Evolutionary conservation across 2,329 filamentous ascomycete genomes (phyloP), one percentile per base, ranked within the genome.

Genomic region (Phaeosphaeria sp.): DNA sequence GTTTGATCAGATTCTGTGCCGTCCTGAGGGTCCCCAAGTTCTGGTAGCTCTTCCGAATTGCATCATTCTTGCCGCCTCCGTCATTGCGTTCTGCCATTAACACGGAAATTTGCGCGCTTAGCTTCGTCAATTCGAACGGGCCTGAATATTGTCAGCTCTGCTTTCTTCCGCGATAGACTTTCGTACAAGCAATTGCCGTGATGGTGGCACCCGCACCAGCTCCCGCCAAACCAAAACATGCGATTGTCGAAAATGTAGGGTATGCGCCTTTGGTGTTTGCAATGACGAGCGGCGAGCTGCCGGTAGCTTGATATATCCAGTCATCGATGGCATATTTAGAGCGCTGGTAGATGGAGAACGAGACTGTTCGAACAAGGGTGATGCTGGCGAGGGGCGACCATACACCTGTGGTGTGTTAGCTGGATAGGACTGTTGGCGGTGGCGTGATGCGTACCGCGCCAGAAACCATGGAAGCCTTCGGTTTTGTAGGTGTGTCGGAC

Each of bases 111-210:
- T 96, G 92, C 17, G 92, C 91, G 74, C 90, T 93, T 58, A 95
- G 83, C 77, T 96, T 96, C n/a, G 91, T 93, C 75, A 96, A 84
- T 77, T 96, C 92, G 73, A 96, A 96, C 1, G 92, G 92, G 72
- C 87, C 88, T 90, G 23, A 20, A 10, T 9, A 11, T 27, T 27
- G 46, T 74, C 44, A 68, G 66, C 51, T 3, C 10, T 46, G 44
- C 20, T 22, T 52, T 42, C 36, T 13, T 47, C 30, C 30, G 2
- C 15, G 15, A 18, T 11, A 18, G 10, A 42, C 21, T 11, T n/a
- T 17, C 77, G 50, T 67, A 80, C 92, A 96, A 65, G 92, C 91
- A 67, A 95, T 86, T 50, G 90, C 83, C 9, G 92, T 93, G 54
- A 95, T 93, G 59, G 87, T 85, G 21, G 90, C 92, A 55, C 92